A percentile compares a stretch with the other conserved stretches of the same genome.
Evolutionary conservation across 495 filamentous ascomycete genomes (phyloP).

Genomic region (Neurospora cerealis): DNA sequence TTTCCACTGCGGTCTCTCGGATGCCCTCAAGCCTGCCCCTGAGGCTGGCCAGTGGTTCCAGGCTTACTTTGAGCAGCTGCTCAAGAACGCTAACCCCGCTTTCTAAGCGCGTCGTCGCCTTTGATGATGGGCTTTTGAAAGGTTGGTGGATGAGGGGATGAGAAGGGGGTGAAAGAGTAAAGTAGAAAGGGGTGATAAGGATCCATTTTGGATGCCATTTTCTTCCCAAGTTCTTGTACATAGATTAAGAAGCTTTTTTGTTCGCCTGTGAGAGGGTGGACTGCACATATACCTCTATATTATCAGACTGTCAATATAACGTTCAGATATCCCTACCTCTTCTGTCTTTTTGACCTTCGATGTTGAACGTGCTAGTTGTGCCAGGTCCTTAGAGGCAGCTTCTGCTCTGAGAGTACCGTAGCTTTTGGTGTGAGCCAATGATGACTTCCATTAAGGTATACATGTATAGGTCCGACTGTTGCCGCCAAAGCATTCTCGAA

Average conservation of each 20-base stretch:
- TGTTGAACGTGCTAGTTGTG: neutral
- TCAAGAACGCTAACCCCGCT: conserved; percentile 56
- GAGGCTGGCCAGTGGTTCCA: conserved; percentile 76
- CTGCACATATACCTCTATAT: neutral
- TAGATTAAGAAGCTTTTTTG: neutral
- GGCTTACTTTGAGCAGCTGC: conserved; percentile 63
- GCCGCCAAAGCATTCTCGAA: neutral
- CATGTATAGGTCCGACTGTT: neutral
- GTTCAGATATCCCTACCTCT: neutral
- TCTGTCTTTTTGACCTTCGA: neutral
- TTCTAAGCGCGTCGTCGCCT: conserved; percentile 21
- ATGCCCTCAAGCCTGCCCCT: conserved; percentile 55
- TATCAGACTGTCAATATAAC: neutral
- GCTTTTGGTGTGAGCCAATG: neutral
- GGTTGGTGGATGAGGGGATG: neutral
- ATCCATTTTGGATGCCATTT: neutral
- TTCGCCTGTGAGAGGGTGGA: neutral
- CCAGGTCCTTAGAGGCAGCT: neutral
- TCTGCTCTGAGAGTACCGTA: neutral
- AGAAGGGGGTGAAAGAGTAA: neutral
- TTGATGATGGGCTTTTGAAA: neutral
- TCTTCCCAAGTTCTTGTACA: neutral
- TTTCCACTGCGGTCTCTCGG: conserved; percentile 53
- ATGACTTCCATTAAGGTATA: neutral
- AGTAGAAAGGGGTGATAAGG: neutral